phyloP scores from a whole-genome alignment of 106 monocot species.

The Dendrobium catenatum region DNA sequence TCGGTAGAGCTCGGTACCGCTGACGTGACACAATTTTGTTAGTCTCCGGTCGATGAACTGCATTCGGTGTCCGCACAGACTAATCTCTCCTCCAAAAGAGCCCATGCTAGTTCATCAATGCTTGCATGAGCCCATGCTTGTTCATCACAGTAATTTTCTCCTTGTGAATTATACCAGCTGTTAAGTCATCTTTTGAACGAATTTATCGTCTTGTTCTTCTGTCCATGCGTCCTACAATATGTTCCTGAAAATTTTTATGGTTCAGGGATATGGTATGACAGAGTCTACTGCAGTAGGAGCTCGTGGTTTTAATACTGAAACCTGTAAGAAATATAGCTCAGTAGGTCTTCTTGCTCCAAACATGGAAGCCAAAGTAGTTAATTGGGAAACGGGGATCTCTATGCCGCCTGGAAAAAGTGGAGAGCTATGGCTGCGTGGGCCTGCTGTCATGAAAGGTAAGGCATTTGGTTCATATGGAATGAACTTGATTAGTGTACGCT shows the following conservation, averaged over 20 bases:
- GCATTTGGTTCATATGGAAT: too few species aligned
- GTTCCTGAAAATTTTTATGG: background rate
- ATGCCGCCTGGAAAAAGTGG: slow-evolving; percentile 52
- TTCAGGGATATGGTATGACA: slow-evolving; percentile 90
- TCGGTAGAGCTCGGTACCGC: too few species aligned
- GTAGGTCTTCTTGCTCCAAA: slow-evolving; percentile 83
- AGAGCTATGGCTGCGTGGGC: slow-evolving; percentile 64
- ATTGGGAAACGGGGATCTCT: slow-evolving; percentile 32
- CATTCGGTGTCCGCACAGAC: too few species aligned
- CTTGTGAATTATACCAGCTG: background rate
- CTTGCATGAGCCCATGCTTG: too few species aligned
- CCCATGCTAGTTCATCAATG: too few species aligned
- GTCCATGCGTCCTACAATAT: background rate
- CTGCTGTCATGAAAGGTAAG: slow-evolving; percentile 79
- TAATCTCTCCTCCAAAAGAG: too few species aligned
- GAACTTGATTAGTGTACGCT: too few species aligned
- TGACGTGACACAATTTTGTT: too few species aligned
- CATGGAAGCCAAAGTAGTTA: slow-evolving; percentile 66
- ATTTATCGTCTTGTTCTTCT: background rate
- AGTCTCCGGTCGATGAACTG: too few species aligned
- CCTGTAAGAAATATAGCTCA: slow-evolving; percentile 36
- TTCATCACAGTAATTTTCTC: background rate
- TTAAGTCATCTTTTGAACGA: background rate
- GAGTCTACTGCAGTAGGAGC: slow-evolving; percentile 79
- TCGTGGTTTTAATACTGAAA: slow-evolving; percentile 58